Conservation (phyloP, 805 yeast species). For the Pichia sporocuriosa region DNA sequence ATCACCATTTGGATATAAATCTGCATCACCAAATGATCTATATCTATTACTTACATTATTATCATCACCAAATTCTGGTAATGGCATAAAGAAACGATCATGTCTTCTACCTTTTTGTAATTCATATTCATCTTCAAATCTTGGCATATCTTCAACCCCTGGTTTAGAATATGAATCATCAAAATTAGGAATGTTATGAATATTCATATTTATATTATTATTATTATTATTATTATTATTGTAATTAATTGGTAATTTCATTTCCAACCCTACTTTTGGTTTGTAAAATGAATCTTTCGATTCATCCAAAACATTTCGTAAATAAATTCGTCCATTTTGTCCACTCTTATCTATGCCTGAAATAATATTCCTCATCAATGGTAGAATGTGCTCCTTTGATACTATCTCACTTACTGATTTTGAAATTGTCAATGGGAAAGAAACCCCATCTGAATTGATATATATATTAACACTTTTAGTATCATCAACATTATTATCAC, state of each 20-base stretch:
- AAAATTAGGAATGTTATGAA: not conserved
- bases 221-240: not conserved
- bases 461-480: not conserved
- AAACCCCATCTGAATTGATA: not conserved
- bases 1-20: constrained; percentile 39
- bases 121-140: constrained; percentile 14
- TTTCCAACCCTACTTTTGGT: no score
- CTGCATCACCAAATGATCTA: constrained; percentile 39
- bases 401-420: not conserved
- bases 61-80: no score
- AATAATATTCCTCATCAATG: not conserved
- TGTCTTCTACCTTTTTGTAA: not conserved
- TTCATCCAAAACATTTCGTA: not conserved
- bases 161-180: not conserved
- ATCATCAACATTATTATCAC: not conserved
- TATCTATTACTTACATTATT: no score
- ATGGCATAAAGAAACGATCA: no score
- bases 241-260: no score
- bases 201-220: not conserved
- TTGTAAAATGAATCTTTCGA: not conserved
- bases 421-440: constrained; percentile 6
- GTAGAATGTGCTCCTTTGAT: not conserved
- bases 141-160: not conserved
- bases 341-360: not conserved
- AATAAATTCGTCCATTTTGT: not conserved